A percentile compares a stretch with the other conserved stretches of the same genome.
Conservation (phyloP, 106 monocot genomes). For the Apostasia shenzhenica region DNA sequence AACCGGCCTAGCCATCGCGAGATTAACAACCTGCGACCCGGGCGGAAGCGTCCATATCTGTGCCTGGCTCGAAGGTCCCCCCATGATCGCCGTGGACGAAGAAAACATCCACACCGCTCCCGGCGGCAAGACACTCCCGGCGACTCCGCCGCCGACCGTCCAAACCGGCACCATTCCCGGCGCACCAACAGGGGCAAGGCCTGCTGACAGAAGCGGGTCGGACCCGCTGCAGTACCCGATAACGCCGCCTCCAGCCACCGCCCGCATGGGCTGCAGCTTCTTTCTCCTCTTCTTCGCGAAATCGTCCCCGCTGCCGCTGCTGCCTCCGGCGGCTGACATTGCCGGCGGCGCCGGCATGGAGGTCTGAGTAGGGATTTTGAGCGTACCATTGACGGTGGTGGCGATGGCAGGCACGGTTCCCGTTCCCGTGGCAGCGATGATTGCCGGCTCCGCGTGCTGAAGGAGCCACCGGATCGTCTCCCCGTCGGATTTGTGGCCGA, state of each 20-base stretch:
- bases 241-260: not conserved
- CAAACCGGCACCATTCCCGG: conserved; percentile 6
- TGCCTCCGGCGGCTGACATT: not conserved
- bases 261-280: conserved; percentile 10
- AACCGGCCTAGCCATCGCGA: not conserved
- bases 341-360: not conserved
- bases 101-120: conserved; percentile 11
- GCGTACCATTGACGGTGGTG: conserved; percentile 9
- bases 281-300: conserved; percentile 4
- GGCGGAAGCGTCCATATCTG: conserved; percentile 13
- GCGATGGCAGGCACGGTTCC: no score
- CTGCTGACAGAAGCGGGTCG: conserved; percentile 6
- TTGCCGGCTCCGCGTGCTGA: no score
- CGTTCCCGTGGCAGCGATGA: no score
- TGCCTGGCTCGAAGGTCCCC: not conserved
- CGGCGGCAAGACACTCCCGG: conserved; percentile 2
- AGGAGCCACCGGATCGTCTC: no score
- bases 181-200: not conserved
- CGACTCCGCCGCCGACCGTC: not conserved
- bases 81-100: not conserved
- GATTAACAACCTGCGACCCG: conserved; percentile 9
- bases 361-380: conserved; percentile 6
- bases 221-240: not conserved
- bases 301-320: not conserved
- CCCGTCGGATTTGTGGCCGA: no score